These are phyloP conservation scores for Lipomyces lipofer DNA, from an alignment of 805 yeast genomes.

Conservation along the genomic window DNA sequence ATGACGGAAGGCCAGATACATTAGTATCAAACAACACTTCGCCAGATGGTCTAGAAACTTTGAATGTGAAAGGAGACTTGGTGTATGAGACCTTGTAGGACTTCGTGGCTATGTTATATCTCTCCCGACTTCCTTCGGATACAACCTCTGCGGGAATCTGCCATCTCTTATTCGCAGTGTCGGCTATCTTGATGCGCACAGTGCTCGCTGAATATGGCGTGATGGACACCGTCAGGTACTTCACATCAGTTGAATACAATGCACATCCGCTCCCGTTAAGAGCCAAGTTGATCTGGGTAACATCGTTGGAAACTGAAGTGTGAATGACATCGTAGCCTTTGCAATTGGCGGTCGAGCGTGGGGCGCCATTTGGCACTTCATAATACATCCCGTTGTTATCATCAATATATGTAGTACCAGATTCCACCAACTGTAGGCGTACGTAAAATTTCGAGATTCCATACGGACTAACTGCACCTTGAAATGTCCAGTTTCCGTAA, in stretches of 20 bases:
- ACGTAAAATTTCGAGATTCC: not conserved
- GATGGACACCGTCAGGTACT: not conserved
- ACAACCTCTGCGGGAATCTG: not conserved
- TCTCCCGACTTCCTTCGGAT: not conserved
- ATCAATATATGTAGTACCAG: not conserved
- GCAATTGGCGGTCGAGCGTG: not conserved
- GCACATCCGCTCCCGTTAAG: not conserved
- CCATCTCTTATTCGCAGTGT: not conserved
- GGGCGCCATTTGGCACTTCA: not conserved
- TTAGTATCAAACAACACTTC: not conserved
- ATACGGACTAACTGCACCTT: not conserved
- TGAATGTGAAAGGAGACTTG: not conserved
- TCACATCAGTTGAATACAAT: not conserved
- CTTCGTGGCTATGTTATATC: not conserved
- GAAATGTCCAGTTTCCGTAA: not conserved
- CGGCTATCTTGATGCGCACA: constrained; percentile 1
- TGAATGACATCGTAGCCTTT: not conserved
- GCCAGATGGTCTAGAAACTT: not conserved
- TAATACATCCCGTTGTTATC: not conserved
- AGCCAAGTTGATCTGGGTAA: not conserved
- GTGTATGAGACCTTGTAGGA: not conserved
- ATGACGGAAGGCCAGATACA: not conserved
- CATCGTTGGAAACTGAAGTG: not conserved
- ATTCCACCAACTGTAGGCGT: not conserved
- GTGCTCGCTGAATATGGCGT: not conserved